Conservation (phyloP, 1,139 yeast species). For the Sugiyamaella pinicola region DNA sequence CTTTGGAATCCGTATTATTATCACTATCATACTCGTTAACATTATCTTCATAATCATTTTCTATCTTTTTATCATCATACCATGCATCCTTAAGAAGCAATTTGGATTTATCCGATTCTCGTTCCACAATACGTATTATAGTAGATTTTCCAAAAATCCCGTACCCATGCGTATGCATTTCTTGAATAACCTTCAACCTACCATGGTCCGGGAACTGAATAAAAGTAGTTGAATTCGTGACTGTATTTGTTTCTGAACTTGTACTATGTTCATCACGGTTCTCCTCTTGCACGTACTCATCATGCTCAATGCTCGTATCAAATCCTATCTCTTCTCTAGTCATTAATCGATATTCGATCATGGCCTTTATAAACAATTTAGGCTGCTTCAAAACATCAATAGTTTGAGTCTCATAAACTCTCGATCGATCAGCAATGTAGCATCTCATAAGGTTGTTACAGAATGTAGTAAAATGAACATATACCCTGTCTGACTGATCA, state of each 20-base stretch:
- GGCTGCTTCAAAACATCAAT: not conserved
- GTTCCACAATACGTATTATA: slow-evolving; percentile 3
- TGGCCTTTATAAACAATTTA: not conserved
- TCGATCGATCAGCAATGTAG: slow-evolving; percentile 9
- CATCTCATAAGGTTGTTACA: slow-evolving; percentile 2
- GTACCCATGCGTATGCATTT: not conserved
- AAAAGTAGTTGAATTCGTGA: not conserved
- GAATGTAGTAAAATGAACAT: slow-evolving; percentile 8
- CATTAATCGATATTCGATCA: slow-evolving; percentile 8
- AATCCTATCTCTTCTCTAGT: slow-evolving; percentile 6
- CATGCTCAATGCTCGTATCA: slow-evolving; percentile 2
- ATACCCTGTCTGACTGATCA: slow-evolving; percentile 1
- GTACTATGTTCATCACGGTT: too few species aligned
- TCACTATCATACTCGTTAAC: not conserved
- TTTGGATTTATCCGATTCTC: not conserved
- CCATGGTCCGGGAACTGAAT: slow-evolving; percentile 1
- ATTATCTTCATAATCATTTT: not conserved
- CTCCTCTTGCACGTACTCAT: not conserved
- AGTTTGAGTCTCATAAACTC: slow-evolving; percentile 1
- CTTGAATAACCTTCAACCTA: slow-evolving; percentile 1
- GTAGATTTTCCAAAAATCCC: slow-evolving; percentile 9
- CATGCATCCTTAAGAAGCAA: slow-evolving; percentile 5
- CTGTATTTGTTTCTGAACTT: too few species aligned
- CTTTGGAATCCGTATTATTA: not conserved
- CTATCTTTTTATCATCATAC: slow-evolving; percentile 1